Percentiles rank a stretch among this genome's conserved stretches.
These are phyloP conservation scores for Mrakia gelida DNA, from an alignment of 768 basidiomycete genomes.

Conservation along the genomic window DNA sequence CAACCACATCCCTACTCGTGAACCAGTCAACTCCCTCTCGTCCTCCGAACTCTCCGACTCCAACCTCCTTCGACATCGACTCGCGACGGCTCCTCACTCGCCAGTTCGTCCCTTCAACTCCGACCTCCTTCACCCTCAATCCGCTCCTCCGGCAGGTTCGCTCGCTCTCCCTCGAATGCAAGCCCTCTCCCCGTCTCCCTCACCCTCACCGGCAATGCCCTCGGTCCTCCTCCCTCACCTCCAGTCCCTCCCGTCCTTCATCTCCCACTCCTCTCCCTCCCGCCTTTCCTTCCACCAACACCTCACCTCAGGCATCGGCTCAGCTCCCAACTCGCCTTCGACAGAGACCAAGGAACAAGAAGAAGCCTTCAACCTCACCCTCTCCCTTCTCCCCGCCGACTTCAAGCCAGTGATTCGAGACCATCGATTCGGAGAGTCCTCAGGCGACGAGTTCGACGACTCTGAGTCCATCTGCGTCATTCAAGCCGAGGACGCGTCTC, in stretches of 20 bases:
- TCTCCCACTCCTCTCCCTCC: constrained; percentile 16
- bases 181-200: neutral
- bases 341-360: constrained; percentile 18
- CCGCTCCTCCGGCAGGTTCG: neutral
- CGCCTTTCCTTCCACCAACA: neutral
- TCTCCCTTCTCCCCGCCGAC: constrained; percentile 15
- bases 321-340: constrained; percentile 6
- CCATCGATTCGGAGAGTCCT: neutral
- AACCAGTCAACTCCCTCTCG: neutral
- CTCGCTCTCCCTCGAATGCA: constrained; percentile 16
- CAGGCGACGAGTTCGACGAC: constrained; percentile 12
- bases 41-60: neutral
- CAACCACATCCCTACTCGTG: neutral
- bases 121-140: neutral
- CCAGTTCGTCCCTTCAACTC: constrained; percentile 7
- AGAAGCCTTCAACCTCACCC: constrained; percentile 18
- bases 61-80: neutral
- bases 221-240: constrained; percentile 11
- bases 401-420: constrained; percentile 4
- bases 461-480: constrained; percentile 15
- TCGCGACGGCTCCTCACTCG: neutral
- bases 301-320: neutral
- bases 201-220: constrained; percentile 13
- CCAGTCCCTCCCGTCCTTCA: neutral
- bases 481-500: neutral